A percentile compares a stretch with the other conserved stretches of the same genome.
Conservation (phyloP, 1,284 basidiomycete genomes). For the Trametes polyzona region DNA sequence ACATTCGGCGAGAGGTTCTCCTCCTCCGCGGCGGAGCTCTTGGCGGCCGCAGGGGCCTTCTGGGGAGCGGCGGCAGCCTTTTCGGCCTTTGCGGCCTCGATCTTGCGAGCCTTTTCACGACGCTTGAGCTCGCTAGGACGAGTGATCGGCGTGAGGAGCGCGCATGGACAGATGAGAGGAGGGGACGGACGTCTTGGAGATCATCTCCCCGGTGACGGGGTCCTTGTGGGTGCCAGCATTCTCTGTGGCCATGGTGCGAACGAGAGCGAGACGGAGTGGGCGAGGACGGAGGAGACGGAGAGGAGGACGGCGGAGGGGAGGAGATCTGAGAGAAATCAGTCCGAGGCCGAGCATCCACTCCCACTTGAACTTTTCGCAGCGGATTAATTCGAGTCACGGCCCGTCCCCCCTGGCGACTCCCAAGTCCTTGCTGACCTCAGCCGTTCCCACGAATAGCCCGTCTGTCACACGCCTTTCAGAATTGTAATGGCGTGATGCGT, state of each 20-base stretch:
- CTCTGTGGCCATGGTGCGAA: constrained; percentile 57
- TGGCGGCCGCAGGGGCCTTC: constrained; percentile 42
- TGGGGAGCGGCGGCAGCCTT: constrained; percentile 62
- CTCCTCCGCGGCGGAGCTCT: constrained; percentile 53
- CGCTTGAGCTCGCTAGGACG: constrained; percentile 85
- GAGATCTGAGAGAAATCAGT: constrained; percentile 33
- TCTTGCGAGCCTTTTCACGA: constrained; percentile 84
- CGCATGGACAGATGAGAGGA: constrained; percentile 3
- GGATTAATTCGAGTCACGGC: constrained; percentile 21
- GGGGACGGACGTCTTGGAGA: constrained; percentile 85
- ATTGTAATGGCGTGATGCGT: constrained; percentile 8
- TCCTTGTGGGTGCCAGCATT: constrained; percentile 68
- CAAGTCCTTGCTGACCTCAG: constrained; percentile 2
- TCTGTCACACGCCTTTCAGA: background rate
- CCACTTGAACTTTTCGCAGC: constrained; percentile 21
- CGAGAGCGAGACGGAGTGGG: background rate
- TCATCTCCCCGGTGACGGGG: constrained; percentile 90
- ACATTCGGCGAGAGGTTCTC: constrained; percentile 86
- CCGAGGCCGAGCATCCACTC: constrained; percentile 37
- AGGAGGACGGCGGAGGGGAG: constrained; percentile 21
- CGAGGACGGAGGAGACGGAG: constrained; percentile 3
- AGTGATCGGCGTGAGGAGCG: constrained; percentile 34
- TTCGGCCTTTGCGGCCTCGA: constrained; percentile 84
- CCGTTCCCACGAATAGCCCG: constrained; percentile 15
- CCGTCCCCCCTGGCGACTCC: background rate